Conservation (phyloP, 495 filamentous ascomycete genomes). For the Neurospora pannonica region DNA sequence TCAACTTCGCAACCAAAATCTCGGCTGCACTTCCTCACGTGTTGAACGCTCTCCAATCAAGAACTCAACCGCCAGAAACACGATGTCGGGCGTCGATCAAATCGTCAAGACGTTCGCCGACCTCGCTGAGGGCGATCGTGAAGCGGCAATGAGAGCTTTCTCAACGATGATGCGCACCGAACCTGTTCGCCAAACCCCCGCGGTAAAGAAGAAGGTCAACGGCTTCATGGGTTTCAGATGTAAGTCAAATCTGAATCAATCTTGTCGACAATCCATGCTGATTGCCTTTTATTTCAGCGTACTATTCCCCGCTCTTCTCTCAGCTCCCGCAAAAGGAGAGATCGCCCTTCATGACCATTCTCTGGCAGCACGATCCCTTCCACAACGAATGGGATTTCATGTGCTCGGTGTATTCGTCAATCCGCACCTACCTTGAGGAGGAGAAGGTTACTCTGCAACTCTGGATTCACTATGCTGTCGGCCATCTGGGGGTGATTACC, state of each 20-base stretch:
- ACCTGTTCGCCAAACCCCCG: background rate
- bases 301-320: slow-evolving; percentile 11
- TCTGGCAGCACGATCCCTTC: slow-evolving; percentile 15
- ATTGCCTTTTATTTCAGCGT: background rate
- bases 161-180: background rate
- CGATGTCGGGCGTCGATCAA: slow-evolving; percentile 1
- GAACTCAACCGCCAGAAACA: background rate
- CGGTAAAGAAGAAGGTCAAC: slow-evolving; percentile 13
- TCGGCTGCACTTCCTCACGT: background rate
- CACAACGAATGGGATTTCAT: slow-evolving; percentile 22
- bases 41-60: background rate
- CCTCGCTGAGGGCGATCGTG: background rate
- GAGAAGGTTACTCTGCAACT: slow-evolving; percentile 10
- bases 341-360: slow-evolving; percentile 15
- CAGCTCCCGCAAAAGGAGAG: slow-evolving; percentile 8
- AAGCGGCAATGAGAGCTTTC: background rate
- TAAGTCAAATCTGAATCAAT: background rate
- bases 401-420: slow-evolving; percentile 17
- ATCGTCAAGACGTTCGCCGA: slow-evolving; percentile 1
- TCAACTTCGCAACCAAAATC: background rate
- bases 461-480: slow-evolving; percentile 16
- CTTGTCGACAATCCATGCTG: background rate
- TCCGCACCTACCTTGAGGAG: slow-evolving; percentile 11
- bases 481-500: slow-evolving; percentile 11
- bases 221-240: slow-evolving; percentile 11